Evolutionary conservation across 371 early-diverging fungal species (phyloP), one percentile per base, ranked within the genome.

Genomic region (Mortierella sp.): DNA sequence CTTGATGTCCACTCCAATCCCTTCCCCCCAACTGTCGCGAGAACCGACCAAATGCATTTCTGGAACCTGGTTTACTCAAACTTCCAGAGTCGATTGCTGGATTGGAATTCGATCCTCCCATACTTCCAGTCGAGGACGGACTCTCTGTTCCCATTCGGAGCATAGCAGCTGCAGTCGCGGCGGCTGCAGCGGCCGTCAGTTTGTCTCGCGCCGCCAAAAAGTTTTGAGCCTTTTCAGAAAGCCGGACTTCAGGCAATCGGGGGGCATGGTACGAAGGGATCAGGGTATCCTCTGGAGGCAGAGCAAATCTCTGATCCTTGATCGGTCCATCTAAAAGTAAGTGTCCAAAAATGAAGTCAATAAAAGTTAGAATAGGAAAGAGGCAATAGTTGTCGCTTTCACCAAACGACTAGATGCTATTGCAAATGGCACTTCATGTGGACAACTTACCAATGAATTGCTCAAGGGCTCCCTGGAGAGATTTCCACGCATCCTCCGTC

Each of bases 401-500:
- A 23, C 23, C 45, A 46, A 43, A n/a, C n/a, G 50, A 18, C 43
- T 46, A 12, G n/a, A 21, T 57, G 7, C 14, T 52, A 51, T 4
- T 16, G 15, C 6, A 2, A 21, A 21, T n/a, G n/a, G 7, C 14
- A 23, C 19, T 37, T 58, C 47, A 6, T 19, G 14, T 9, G 21
- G 12, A 14, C n/a, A 48, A 15, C 48, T 62, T 67, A 75, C 75
- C 64, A 4, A 77, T 19, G 59, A 72, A 72, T 43, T 45, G 57
- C 7, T 77, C 77, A 2, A 77, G 55, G 0, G 69, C 72, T 19
- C n/a, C 44, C 29, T 77, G 77, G n/a, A 72, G 47, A 18, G 56
- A 44, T 46, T 53, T 64, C 77, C 77, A 77, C 19, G 57, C 77
- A n/a, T 72, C 77, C n/a, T 77, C 77, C 2, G 77, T 72, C 63